Conservation (phyloP, 2,329 filamentous ascomycete species). For the Septoria petroselini region DNA sequence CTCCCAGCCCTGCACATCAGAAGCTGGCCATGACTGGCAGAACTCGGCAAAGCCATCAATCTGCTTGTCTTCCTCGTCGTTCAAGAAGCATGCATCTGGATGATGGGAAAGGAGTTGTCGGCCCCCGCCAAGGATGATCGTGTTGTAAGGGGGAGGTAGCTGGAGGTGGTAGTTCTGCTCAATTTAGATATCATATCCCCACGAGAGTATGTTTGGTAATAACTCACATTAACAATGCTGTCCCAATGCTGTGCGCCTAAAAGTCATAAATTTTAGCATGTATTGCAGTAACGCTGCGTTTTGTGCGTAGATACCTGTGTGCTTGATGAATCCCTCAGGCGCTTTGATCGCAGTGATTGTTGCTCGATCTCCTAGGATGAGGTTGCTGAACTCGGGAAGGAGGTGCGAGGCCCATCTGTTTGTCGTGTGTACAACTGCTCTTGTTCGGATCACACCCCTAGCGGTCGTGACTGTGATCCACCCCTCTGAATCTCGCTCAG, state of each 20-base stretch:
- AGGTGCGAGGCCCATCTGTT: constrained; percentile 30
- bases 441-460: constrained; percentile 21
- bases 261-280: no score
- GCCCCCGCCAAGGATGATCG: constrained; percentile 34
- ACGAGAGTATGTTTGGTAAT: neutral
- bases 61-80: constrained; percentile 33
- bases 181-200: neutral
- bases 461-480: constrained; percentile 29
- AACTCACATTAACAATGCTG: constrained; percentile 28
- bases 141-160: constrained; percentile 35
- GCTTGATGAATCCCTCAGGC: constrained; percentile 34
- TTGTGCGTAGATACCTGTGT: constrained; percentile 27
- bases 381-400: constrained; percentile 25
- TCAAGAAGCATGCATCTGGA: constrained; percentile 27
- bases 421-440: constrained; percentile 26
- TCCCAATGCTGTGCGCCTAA: constrained; percentile 35
- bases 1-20: constrained; percentile 32
- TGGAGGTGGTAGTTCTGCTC: constrained; percentile 36
- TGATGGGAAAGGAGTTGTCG: constrained; percentile 31
- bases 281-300: no score
- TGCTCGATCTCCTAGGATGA: constrained; percentile 23
- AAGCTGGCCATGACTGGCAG: constrained; percentile 33
- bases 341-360: constrained; percentile 36
- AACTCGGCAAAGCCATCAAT: constrained; percentile 33
- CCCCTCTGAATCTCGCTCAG: constrained; percentile 27